Percentiles rank a stretch among this genome's conserved stretches.
Evolutionary conservation across 768 basidiomycete genomes (phyloP).

Genomic region (Goffeauzyma gilvescens): DNA sequence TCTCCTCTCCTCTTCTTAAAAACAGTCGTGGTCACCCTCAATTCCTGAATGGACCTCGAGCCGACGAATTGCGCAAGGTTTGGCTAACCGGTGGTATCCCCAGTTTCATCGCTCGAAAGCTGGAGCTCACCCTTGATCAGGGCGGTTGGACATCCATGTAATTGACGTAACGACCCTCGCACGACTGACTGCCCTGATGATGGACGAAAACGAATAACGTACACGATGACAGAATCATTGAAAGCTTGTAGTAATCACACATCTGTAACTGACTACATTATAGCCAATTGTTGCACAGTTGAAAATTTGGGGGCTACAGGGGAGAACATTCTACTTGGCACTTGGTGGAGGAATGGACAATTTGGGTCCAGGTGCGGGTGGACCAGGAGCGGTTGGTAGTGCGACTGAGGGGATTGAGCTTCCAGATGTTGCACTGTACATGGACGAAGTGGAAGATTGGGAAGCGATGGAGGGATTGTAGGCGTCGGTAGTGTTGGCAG

Average conservation of each 20-base stretch:
- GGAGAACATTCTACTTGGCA: background rate
- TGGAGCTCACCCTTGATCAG: conserved; percentile 68
- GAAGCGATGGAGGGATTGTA: conserved; percentile 1
- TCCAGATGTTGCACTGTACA: background rate
- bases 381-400: conserved; percentile 16
- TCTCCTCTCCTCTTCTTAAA: background rate
- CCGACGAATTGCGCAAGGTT: conserved; percentile 75
- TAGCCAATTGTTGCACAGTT: no score
- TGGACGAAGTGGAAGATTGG: background rate
- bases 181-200: no score
- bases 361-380: conserved; percentile 20
- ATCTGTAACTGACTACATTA: no score
- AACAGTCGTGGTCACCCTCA: conserved; percentile 69
- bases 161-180: no score
- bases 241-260: no score
- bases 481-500: background rate
- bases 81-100: conserved; percentile 86
- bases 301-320: no score
- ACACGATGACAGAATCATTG: no score
- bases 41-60: conserved; percentile 60
- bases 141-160: conserved; percentile 87
- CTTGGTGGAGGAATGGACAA: conserved; percentile 2
- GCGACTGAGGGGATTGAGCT: conserved; percentile 9
- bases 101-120: conserved; percentile 65
- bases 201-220: no score